A percentile compares a stretch with the other conserved stretches of the same genome.
Evolutionary conservation across 2,329 filamentous ascomycete genomes (phyloP).

Genomic region (Tolypocladium endophyticum): DNA sequence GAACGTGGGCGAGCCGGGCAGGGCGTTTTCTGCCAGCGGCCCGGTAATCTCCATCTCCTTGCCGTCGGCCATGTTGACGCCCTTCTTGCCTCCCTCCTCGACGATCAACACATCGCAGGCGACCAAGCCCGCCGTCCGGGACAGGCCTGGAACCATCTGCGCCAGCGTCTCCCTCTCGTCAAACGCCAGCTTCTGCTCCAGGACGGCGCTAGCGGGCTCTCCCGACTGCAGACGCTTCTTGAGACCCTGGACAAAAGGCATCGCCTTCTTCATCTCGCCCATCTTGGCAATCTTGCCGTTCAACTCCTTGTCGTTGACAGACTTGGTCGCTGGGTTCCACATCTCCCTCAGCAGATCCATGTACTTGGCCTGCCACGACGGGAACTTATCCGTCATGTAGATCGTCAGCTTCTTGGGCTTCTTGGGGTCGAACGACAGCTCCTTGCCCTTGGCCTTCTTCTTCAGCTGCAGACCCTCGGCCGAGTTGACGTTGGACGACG

Average conservation of each 20-base stretch:
- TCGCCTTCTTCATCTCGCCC: constrained; percentile 90
- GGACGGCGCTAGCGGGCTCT: constrained; percentile 55
- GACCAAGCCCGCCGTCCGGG: constrained; percentile 60
- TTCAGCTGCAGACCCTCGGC: constrained; percentile 76
- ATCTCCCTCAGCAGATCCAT: constrained; percentile 66
- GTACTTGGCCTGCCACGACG: constrained; percentile 85
- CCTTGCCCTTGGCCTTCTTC: constrained; percentile 89
- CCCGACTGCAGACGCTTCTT: constrained; percentile 74
- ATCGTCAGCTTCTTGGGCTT: constrained; percentile 87
- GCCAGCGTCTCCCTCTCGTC: constrained; percentile 67
- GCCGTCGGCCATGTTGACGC: constrained; percentile 40
- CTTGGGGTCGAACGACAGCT: constrained; percentile 74
- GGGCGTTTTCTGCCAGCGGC: constrained; percentile 57
- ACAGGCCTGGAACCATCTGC: constrained; percentile 71
- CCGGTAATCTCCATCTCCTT: constrained; percentile 47
- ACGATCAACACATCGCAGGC: constrained; percentile 64
- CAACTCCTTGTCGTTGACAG: constrained; percentile 70
- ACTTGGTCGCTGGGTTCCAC: constrained; percentile 51
- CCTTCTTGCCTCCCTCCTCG: constrained; percentile 58
- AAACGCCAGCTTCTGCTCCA: constrained; percentile 78
- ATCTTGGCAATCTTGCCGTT: constrained; percentile 71
- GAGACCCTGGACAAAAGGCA: constrained; percentile 86
- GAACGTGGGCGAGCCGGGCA: constrained; percentile 76
- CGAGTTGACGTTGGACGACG: constrained; percentile 65
- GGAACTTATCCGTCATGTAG: constrained; percentile 70